Conservation (phyloP, 306 rosid genomes). For the Potentilla sterilis region DNA sequence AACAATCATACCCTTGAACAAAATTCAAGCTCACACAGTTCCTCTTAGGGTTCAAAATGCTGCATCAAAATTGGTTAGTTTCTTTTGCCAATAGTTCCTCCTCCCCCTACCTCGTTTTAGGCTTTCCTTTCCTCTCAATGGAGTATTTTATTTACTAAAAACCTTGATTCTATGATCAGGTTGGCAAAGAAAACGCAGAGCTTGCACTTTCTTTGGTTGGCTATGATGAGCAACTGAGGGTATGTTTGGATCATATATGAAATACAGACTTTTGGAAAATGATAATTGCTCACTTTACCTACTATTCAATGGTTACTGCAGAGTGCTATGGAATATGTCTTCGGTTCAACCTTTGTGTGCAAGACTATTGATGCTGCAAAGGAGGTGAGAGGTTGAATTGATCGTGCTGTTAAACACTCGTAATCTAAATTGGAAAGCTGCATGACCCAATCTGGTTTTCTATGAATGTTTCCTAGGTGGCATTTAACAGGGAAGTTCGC, state of each 20-base stretch:
- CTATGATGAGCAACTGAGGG: slow-evolving; percentile 80
- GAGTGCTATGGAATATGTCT: slow-evolving; percentile 90
- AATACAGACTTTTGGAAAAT: not conserved
- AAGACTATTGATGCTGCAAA: slow-evolving; percentile 77
- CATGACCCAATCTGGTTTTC: slow-evolving; percentile 25
- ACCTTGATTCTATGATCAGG: slow-evolving; percentile 49
- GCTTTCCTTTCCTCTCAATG: not conserved
- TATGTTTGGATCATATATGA: slow-evolving; percentile 22
- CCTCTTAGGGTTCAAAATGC: slow-evolving; percentile 59
- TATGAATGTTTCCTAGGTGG: slow-evolving; percentile 56
- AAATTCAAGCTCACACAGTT: slow-evolving; percentile 63
- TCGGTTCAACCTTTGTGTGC: slow-evolving; percentile 96
- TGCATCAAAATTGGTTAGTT: slow-evolving; percentile 66
- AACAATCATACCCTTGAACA: slow-evolving; percentile 91
- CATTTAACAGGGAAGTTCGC: slow-evolving; percentile 65
- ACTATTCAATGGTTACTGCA: slow-evolving; percentile 33
- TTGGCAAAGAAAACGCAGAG: slow-evolving; percentile 81
- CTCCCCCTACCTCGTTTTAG: not conserved
- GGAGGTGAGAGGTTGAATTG: slow-evolving; percentile 55
- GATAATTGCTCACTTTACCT: not conserved
- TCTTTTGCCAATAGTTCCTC: slow-evolving; percentile 5
- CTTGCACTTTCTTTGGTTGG: slow-evolving; percentile 91
- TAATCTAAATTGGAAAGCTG: slow-evolving; percentile 12
- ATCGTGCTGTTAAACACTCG: not conserved
- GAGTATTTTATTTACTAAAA: slow-evolving; percentile 9